Evolutionary conservation across 2,329 filamentous ascomycete genomes (phyloP), one percentile per base, ranked within the genome.

Genomic region (Exophiala lecanii-corni): DNA sequence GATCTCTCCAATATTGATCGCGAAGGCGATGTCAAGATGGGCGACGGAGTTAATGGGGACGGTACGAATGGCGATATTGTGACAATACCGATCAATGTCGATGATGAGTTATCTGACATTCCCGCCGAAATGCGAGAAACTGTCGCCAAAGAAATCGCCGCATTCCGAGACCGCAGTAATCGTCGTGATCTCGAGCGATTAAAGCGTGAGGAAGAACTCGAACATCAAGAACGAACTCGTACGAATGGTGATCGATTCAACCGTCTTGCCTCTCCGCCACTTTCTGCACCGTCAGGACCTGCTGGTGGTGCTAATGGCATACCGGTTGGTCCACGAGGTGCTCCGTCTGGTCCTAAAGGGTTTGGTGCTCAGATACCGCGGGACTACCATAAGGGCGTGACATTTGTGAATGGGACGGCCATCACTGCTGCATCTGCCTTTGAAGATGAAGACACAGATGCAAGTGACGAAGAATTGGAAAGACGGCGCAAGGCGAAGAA

Each of bases 51-150:
- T 35, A 82, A 86, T 49, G 66, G 61, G 13, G 76, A 74, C 1
- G 63, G 64, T 12, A 66, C 73, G 18, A 70, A 72, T 26, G 79
- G 79, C 28, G 66, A 68, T 30, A 89, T 95, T 63, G 83, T 96
- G 28, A 95, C 89, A 45, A 94, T 97, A 46, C 84, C 89, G 3
- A 75, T 95, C 21, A 81, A 83, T 1, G 79, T 85, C 39, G 92
- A 98, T 51, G 94, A 98, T 59, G 92, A 98, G 59, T 73, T 98
- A 33, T 84, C 89, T 15, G 92, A 98, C 58, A 96, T 98, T 36
- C 92, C 92, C 0, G 84, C 87, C 1, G 92, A 97, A 61, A 94
- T 95, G 88, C 82, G 92, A 17, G 92, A 94, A 61, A 89, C 88
- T 0, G 92, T 98, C 12, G 87, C 92, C 0, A 84, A 84, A 44